Conservation (phyloP, 148 eudicot species). For the Persicaria tinctoria region DNA sequence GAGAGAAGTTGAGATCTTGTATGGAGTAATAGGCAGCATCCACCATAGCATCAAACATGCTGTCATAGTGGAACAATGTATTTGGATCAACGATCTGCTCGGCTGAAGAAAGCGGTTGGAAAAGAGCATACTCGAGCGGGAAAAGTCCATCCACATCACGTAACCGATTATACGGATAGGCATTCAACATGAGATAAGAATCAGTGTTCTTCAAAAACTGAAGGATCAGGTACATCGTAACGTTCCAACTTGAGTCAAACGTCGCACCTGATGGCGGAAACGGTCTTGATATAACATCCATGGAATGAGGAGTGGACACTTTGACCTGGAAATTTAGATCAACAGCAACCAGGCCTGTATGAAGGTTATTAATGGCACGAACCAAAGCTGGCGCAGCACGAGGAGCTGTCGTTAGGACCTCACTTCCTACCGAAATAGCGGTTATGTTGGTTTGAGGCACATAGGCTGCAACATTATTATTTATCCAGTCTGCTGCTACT, state of each 20-base stretch:
- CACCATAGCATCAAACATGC: slow-evolving; percentile 95
- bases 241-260: slow-evolving; percentile 70
- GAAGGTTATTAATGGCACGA: slow-evolving; percentile 74
- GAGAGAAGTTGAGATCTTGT: slow-evolving; percentile 50
- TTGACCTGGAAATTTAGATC: slow-evolving; percentile 60
- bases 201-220: slow-evolving; percentile 77
- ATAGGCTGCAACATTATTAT: slow-evolving; percentile 64
- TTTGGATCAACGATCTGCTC: slow-evolving; percentile 96
- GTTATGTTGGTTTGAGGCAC: slow-evolving; percentile 83
- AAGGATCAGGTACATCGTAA: slow-evolving; percentile 60
- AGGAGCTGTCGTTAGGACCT: slow-evolving; percentile 64
- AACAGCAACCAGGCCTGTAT: slow-evolving; percentile 79
- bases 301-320: slow-evolving; percentile 81
- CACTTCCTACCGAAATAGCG: slow-evolving; percentile 70
- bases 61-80: slow-evolving; percentile 65
- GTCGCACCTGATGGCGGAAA: slow-evolving; percentile 88
- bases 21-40: slow-evolving; percentile 90
- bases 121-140: slow-evolving; percentile 83
- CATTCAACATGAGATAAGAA: slow-evolving; percentile 82
- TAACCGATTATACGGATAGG: slow-evolving; percentile 77
- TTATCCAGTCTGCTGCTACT: slow-evolving; percentile 75
- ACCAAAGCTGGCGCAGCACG: slow-evolving; percentile 60
- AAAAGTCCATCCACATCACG: slow-evolving; percentile 63
- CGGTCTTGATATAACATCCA: slow-evolving; percentile 69
- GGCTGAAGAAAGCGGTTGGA: slow-evolving; percentile 53